A percentile compares a stretch with the other conserved stretches of the same genome.
Conservation (phyloP, 345 rosid species). For the Cardamine occulta region DNA sequence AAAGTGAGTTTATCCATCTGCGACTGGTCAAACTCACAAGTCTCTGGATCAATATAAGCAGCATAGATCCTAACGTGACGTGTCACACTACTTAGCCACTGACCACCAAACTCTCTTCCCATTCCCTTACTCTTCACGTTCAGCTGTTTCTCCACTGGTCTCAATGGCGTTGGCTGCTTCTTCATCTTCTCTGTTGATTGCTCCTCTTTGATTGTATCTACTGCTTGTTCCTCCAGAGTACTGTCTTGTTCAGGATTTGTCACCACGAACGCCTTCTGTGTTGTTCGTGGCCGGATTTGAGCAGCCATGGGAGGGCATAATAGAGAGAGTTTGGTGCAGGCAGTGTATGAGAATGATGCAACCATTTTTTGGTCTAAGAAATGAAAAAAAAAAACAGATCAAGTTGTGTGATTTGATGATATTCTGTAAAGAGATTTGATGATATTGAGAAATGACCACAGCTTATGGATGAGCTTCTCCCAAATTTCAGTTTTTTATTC, state of each 20-base stretch:
- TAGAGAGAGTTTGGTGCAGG: constrained; percentile 37
- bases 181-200: constrained; percentile 40
- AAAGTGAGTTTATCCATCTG: constrained; percentile 90
- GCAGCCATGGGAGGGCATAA: constrained; percentile 29
- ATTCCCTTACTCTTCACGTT: constrained; percentile 81
- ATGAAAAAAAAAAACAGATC: not conserved
- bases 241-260: constrained; percentile 40
- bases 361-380: constrained; percentile 30
- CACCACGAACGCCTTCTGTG: constrained; percentile 30
- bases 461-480: constrained; percentile 42
- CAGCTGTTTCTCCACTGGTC: constrained; percentile 82
- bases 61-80: constrained; percentile 79
- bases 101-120: constrained; percentile 70
- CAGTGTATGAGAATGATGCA: constrained; percentile 42
- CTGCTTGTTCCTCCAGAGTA: constrained; percentile 26
- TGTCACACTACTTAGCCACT: constrained; percentile 78
- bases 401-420: constrained; percentile 22
- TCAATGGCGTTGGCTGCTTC: constrained; percentile 52
- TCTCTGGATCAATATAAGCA: constrained; percentile 78
- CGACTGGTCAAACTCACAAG: constrained; percentile 71
- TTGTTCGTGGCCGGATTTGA: constrained; percentile 34
- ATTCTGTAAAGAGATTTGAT: constrained; percentile 30
- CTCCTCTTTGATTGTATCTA: constrained; percentile 30
- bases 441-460: constrained; percentile 40
- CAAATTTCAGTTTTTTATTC: not conserved